Percentiles rank a stretch among this genome's conserved stretches.
Conservation (phyloP, 441 rosid species). For the Euphorbia celastroides region DNA sequence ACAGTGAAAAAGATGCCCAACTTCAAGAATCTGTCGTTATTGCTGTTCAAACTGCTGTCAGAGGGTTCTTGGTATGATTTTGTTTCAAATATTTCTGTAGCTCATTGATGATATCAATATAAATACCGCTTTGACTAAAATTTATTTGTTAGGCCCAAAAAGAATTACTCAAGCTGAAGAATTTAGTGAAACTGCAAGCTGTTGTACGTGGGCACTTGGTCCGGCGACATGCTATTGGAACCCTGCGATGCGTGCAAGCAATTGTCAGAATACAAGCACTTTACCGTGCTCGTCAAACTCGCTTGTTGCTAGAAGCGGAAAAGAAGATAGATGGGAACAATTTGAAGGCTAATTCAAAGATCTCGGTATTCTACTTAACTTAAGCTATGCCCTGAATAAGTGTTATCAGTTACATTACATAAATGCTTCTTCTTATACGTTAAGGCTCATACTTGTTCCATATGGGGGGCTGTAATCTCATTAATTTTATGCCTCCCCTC, state of each 20-base stretch:
- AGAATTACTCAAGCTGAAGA: conserved; percentile 62
- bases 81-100: not conserved
- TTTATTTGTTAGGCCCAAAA: conserved; percentile 46
- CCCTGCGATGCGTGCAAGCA: conserved; percentile 80
- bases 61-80: conserved; percentile 55
- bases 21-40: conserved; percentile 47
- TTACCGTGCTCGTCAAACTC: conserved; percentile 63
- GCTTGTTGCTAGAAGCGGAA: conserved; percentile 30
- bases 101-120: not conserved
- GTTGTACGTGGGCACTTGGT: conserved; percentile 88
- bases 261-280: conserved; percentile 83
- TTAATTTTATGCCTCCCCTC: not conserved
- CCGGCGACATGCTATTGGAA: conserved; percentile 77
- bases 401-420: not conserved
- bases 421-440: not conserved
- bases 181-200: conserved; percentile 82
- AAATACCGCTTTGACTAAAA: conserved; percentile 12
- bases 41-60: conserved; percentile 56
- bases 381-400: conserved; percentile 5
- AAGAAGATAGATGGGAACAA: conserved; percentile 21
- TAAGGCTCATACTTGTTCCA: not conserved
- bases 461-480: not conserved
- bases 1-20: conserved; percentile 25
- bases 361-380: conserved; percentile 35
- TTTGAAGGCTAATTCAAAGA: conserved; percentile 27